Base-by-base conservation (phyloP, 2,329 filamentous ascomycete species). In the Ceratocystiopsis brevicomis region DNA sequence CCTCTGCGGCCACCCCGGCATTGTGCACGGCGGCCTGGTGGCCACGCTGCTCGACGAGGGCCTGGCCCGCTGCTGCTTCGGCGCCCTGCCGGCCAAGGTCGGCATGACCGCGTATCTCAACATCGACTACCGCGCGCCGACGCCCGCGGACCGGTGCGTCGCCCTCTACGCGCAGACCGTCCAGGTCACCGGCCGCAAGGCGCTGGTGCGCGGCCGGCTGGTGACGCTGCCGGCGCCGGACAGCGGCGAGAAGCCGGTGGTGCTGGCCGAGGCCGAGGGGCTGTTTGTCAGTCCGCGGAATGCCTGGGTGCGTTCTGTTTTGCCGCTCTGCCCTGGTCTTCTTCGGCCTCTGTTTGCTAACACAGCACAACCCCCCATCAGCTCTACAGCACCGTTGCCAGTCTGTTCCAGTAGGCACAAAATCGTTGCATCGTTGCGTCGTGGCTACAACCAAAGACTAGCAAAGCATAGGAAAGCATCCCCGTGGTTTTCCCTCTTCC, bases 11-110 rank as follows among this genome's bases (percentile, higher is more conserved):
- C 87, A 96, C 59, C 82, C 84, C 6, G 85, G 82, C 3, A 84
- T 96, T 6, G 73, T 95, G 8, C 90, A 96, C 58, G 88, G 88
- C 41, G 88, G 88, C 0, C 64, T 94, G 50, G 65, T 96, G 45
- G 88, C 88, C n/a, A 95, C 88, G 13, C 70, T 96, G 57, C 65
- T 96, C 43, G 88, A 96, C 56, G 88, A 96, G 59, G 85, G 84
- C 0, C 65, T 96, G 38, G 88, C 82, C 32, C 70, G 85, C 44
- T 92, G 84, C 59, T 92, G 83, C 56, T 94, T 96, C 60, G 77
- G 76, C 6, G 85, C 84, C 19, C 66, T 96, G 54, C 88, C 88
- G 30, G 84, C 88, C 56, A 82, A 85, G 52, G 73, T 90, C 49
- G 78, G 79, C 48, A 71, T 95, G 57, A 96, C 90, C 37, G 90